phyloP scores from a whole-genome alignment of 2,329 filamentous ascomycete genomes.

The Xylariomycetidae sp. region DNA sequence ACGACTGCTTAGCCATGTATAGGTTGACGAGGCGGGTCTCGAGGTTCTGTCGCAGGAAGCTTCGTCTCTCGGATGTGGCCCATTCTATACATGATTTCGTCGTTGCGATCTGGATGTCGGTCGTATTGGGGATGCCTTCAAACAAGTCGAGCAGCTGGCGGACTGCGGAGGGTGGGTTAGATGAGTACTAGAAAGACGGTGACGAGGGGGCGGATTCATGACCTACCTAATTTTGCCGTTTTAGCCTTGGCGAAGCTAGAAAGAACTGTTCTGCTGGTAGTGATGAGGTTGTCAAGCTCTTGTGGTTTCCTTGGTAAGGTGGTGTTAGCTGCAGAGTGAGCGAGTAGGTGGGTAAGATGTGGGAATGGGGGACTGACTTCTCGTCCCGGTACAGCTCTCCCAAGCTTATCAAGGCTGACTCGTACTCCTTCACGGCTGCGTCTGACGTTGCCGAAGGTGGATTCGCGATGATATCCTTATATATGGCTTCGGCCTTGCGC shows the following conservation, averaged over 20 bases:
- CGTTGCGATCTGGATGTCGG: slow-evolving; percentile 88
- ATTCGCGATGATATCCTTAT: slow-evolving; percentile 84
- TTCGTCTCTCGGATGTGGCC: slow-evolving; percentile 89
- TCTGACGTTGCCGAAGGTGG: slow-evolving; percentile 79
- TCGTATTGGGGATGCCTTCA: slow-evolving; percentile 86
- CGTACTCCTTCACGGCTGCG: slow-evolving; percentile 84
- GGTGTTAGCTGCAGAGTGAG: background rate
- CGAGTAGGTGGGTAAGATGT: background rate
- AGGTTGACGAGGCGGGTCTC: slow-evolving; percentile 91
- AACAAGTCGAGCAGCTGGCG: slow-evolving; percentile 96
- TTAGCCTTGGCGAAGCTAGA: slow-evolving; percentile 98
- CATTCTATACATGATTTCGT: slow-evolving; percentile 99
- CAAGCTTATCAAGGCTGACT: slow-evolving; percentile 79
- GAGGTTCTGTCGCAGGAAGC: slow-evolving; percentile 96
- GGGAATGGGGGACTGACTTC: slow-evolving; percentile 53
- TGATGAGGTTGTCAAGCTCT: slow-evolving; percentile 85
- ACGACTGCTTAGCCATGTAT: slow-evolving; percentile 95
- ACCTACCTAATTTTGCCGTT: slow-evolving; percentile 91
- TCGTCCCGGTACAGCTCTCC: slow-evolving; percentile 91
- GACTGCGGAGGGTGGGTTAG: slow-evolving; percentile 62
- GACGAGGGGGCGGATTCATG: background rate
- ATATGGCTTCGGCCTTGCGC: slow-evolving; percentile 77
- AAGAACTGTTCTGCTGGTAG: slow-evolving; percentile 82
- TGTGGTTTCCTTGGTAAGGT: slow-evolving; percentile 69
- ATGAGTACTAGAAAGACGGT: slow-evolving; percentile 7